phyloP scores from a whole-genome alignment of 2,329 filamentous ascomycete genomes.

The Capronia coronata region DNA sequence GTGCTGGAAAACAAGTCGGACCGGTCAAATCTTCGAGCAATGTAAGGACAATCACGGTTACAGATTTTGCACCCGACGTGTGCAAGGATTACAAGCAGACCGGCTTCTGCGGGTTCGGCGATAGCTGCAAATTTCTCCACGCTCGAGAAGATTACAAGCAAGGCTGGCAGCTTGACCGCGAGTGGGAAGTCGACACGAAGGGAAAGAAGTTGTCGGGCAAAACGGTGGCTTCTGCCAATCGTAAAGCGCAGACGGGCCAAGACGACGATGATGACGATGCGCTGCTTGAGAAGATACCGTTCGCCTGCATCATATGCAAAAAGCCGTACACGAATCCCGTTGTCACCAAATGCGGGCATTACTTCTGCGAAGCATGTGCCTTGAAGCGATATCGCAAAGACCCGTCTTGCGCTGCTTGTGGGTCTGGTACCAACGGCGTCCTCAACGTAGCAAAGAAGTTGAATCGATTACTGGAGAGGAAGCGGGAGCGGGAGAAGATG shows the following conservation, averaged over 20 bases:
- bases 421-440: conserved; percentile 75
- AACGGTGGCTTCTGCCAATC: conserved; percentile 44
- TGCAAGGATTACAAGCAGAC: conserved; percentile 93
- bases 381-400: conserved; percentile 79
- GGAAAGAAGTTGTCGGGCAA: conserved; percentile 46
- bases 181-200: conserved; percentile 83
- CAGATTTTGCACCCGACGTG: conserved; percentile 84
- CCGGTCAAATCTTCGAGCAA: conserved; percentile 82
- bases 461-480: conserved; percentile 69
- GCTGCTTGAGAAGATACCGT: conserved; percentile 75
- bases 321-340: conserved; percentile 71
- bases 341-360: conserved; percentile 85
- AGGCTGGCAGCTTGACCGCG: conserved; percentile 89
- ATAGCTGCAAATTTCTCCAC: conserved; percentile 68
- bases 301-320: conserved; percentile 82
- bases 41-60: conserved; percentile 81
- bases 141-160: conserved; percentile 64
- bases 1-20: conserved; percentile 63
- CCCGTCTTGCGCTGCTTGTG: conserved; percentile 79
- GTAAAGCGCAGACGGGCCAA: conserved; percentile 33
- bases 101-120: conserved; percentile 57
- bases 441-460: conserved; percentile 84
- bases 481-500: conserved; percentile 49
- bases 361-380: conserved; percentile 90
- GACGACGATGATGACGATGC: conserved; percentile 26